Evolutionary conservation across 75 land plant genomes (phyloP), one percentile per base, ranked within the genome.

Genomic region (Adiantum capillusveneris): DNA sequence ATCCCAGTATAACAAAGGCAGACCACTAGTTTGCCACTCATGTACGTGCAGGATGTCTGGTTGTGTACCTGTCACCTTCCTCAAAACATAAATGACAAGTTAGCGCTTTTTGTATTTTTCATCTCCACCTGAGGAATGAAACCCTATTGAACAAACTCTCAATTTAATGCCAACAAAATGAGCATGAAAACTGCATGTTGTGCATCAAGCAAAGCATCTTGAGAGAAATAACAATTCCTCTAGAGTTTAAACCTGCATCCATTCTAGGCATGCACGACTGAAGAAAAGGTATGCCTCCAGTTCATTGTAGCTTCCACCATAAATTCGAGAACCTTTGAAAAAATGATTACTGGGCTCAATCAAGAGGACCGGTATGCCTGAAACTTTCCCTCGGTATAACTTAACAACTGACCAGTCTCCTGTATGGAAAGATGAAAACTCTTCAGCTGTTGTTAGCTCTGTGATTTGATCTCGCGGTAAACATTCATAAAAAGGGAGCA

Each of bases 401-500:
- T 71, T 49, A 31, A 67, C 68, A 21, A 72, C 41, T 18, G 78
- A 48, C 86, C 86, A 83, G 9, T 62, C 65, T 45, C 86, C 86
- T 52, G 69, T 74, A 66, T 73, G 69, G 57, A 65, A 83, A n/a
- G 86, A 83, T 1, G 68, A 50, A 62, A 72, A 83, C 12, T 70
- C 59, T 0, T 54, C 66, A 25, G 65, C 44, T 17, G 61, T 43
- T 16, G 17, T 61, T 45, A 84, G 54, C 12, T 61, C 75, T n/a
- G 53, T 57, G 5, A 84, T 60, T 29, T 77, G 80, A 50, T 70
- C 62, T 60, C 48, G 69, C 41, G 63, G 62, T 24, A 84, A 72
- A 45, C 80, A 76, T 53, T 84, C 86, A 58, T 84, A 84, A 78
- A 84, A 80, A 30, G 80, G 86, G 13, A 84, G 74, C 77, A 80